Base-by-base conservation (phyloP, 345 rosid genomes). In the Citrus australasica region DNA sequence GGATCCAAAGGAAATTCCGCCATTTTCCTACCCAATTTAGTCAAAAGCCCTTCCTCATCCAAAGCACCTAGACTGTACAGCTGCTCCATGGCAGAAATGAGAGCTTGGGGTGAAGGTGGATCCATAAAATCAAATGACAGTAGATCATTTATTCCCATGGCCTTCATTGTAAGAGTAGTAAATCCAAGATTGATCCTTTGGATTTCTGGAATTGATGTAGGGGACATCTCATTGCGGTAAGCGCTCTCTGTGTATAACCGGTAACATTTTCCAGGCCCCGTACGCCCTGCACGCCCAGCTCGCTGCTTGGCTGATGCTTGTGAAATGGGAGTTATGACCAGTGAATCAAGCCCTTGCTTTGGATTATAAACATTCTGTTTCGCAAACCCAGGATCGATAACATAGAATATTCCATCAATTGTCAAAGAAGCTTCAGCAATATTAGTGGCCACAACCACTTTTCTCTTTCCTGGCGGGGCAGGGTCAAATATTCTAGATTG, bases 1-100 rank as follows among this genome's bases (percentile, higher is more conserved):
- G 97, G 99, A 0, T 95, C 99, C 63, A 95, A 82, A 81, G 99
- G 99, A 85, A 95, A 95, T 79, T 92, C 98, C 0, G 99, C 99
- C 97, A 95, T 95, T 87, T 92, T 90, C 82, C 97, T 93, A 59
- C 99, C 99, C 66, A 90, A 82, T 83, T 92, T 95, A 33, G 98
- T 95, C 75, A 95, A 84, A 80, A 95, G 90, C 4, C 97, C 98
- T 80, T 93, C 98, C 82, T 95, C 93, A 56, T 95, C 98, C 67
- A 95, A 79, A 42, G 97, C 95, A 79, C 99, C 99, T 40, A 95
- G 78, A 70, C 94, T 87, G 76, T 91, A 93, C 63, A 95, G 85
- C 81, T 91, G 94, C 82, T 92, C 98, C 97, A 92, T 90, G 67
- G 99, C 97, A 79, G 99, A 93, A 51, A 90, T 88, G 67, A 95